phyloP scores from a whole-genome alignment of 2,329 filamentous ascomycete genomes.

The Graphium sp. region DNA sequence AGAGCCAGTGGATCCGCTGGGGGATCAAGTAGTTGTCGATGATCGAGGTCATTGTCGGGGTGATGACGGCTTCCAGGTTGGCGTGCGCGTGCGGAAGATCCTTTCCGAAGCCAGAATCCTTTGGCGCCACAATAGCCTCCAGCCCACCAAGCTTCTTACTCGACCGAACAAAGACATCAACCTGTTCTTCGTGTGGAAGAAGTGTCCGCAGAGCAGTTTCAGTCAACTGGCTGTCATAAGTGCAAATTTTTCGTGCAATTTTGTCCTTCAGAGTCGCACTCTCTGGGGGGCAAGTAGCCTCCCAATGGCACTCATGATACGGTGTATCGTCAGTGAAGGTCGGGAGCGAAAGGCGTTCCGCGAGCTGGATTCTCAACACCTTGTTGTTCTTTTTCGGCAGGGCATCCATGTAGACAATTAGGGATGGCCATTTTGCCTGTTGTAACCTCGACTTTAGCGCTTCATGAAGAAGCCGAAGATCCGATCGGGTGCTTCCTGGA shows the following conservation, averaged over 20 bases:
- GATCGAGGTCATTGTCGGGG: conserved; percentile 5
- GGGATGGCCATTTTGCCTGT: conserved; percentile 31
- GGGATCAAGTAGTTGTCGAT: conserved; percentile 20
- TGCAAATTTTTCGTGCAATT: conserved; percentile 18
- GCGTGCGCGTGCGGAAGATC: no score
- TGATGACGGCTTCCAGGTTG: not conserved
- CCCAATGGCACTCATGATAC: conserved; percentile 26
- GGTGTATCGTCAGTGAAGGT: conserved; percentile 24
- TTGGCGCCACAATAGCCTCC: conserved; percentile 2
- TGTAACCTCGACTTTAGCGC: conserved; percentile 28
- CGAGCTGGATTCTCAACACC: conserved; percentile 34
- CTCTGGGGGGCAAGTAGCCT: conserved; percentile 27
- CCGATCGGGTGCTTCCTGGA: conserved; percentile 20
- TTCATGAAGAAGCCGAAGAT: conserved; percentile 28
- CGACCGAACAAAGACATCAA: conserved; percentile 5
- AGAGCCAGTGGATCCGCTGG: conserved; percentile 15
- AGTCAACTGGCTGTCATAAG: conserved; percentile 13
- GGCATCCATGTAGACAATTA: conserved; percentile 37
- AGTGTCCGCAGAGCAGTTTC: conserved; percentile 8
- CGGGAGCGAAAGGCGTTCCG: conserved; percentile 25
- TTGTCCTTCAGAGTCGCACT: conserved; percentile 25
- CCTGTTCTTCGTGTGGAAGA: conserved; percentile 2
- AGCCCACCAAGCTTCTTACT: conserved; percentile 5
- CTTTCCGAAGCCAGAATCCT: no score
- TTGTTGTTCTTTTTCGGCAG: conserved; percentile 40